Conservation (phyloP, 1,284 basidiomycete genomes). For the Apiotrichum brassicae region DNA sequence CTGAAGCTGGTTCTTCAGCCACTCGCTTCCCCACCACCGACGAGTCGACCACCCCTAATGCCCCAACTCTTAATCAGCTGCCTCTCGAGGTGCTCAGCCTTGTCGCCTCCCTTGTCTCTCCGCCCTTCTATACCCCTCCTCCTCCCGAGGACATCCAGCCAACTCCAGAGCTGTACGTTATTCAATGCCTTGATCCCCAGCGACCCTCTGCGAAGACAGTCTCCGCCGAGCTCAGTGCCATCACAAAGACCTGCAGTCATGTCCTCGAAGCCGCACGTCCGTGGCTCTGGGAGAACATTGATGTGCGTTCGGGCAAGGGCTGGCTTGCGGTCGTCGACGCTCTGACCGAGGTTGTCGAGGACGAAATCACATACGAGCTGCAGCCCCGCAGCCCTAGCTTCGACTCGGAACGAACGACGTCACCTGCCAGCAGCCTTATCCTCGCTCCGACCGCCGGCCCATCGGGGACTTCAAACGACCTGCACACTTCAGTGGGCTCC, state of each 20-base stretch:
- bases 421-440: not conserved
- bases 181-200: constrained; percentile 29
- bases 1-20: not conserved
- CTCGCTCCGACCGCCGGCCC: too few species aligned
- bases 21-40: not conserved
- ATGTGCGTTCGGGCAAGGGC: constrained; percentile 40
- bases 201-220: constrained; percentile 19
- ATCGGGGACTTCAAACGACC: too few species aligned
- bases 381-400: not conserved
- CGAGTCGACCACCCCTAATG: not conserved
- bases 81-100: constrained; percentile 37
- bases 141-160: constrained; percentile 10
- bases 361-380: not conserved
- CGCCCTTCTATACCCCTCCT: constrained; percentile 28
- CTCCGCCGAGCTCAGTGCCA: constrained; percentile 21
- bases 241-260: constrained; percentile 20
- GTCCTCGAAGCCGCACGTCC: constrained; percentile 41
- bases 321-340: constrained; percentile 47
- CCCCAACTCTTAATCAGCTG: constrained; percentile 33
- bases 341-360: constrained; percentile 37
- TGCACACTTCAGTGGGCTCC: not conserved
- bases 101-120: constrained; percentile 30
- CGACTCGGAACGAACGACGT: not conserved
- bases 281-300: constrained; percentile 46
- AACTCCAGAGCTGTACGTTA: constrained; percentile 21